Evolutionary conservation across 1,139 yeast genomes (phyloP).

Genomic region (Debaryomyces sp.): DNA sequence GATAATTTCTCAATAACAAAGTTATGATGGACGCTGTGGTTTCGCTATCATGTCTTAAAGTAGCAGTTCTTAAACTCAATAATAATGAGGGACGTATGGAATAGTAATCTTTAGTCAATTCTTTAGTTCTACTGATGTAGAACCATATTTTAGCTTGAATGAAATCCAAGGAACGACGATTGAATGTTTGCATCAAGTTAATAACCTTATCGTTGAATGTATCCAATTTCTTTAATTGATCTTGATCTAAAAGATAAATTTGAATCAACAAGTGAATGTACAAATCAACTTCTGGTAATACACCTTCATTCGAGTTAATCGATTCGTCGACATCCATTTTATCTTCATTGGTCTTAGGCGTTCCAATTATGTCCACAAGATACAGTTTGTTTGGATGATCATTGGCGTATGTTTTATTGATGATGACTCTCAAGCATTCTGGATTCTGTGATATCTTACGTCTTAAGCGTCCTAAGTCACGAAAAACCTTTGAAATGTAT

Average conservation of each 20-base stretch:
- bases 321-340: slow-evolving; percentile 29
- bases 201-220: slow-evolving; percentile 58
- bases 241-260: slow-evolving; percentile 69
- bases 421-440: slow-evolving; percentile 54
- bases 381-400: slow-evolving; percentile 45
- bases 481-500: slow-evolving; percentile 79
- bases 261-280: slow-evolving; percentile 80
- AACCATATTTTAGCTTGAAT: slow-evolving; percentile 94
- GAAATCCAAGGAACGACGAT: slow-evolving; percentile 83
- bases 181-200: slow-evolving; percentile 59
- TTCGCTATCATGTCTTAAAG: slow-evolving; percentile 90
- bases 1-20: slow-evolving; percentile 76
- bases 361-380: slow-evolving; percentile 18
- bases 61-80: slow-evolving; percentile 80
- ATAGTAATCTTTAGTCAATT: slow-evolving; percentile 59
- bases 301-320: slow-evolving; percentile 18
- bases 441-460: slow-evolving; percentile 52
- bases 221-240: slow-evolving; percentile 52
- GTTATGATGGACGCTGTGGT: slow-evolving; percentile 89
- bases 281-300: slow-evolving; percentile 79
- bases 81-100: slow-evolving; percentile 73
- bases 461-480: slow-evolving; percentile 80
- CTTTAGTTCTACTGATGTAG: slow-evolving; percentile 80
- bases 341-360: slow-evolving; percentile 22
- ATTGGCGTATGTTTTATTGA: slow-evolving; percentile 56